Base-by-base conservation (phyloP, 768 basidiomycete genomes). In the Auriculariales sp. region DNA sequence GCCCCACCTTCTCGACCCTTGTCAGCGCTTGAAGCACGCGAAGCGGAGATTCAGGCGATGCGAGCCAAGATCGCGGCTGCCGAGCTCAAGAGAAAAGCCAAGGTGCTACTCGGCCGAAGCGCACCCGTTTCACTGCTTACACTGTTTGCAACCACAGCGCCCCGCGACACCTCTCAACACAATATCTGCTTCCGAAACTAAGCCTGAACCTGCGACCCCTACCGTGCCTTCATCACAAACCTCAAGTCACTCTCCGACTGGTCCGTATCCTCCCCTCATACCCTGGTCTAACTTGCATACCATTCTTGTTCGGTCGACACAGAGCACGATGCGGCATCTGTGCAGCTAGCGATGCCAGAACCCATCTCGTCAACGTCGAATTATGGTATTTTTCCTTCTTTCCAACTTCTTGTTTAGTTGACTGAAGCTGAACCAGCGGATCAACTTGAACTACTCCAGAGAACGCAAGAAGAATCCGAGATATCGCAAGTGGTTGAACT, bases 11-110 rank as follows among this genome's bases (percentile, higher is more conserved):
- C 46, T 6, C 25, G 46, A 27, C 28, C 25, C 3, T 29, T 47
- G 25, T 29, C 46, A 3, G 46, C 85, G 7, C 61, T 68, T 42
- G 73, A 77, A 60, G 81, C 84, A 59, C 39, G 22, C 19, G 86
- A 89, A 62, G 66, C 71, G 45, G 78, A 85, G 62, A 88, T 89
- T 48, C 71, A 74, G 56, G 68, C 62, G 52, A 83, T 89, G 83
- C 70, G 75, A 51, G 77, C 79, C 61, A 56, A 79, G 51, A 89
- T 89, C 28, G 82, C 81, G 3, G 70, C 73, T 56, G 69, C 74
- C 48, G 77, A 81, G 59, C 71, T 74, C 58, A 62, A 64, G 52
- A 71, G 69, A 56, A 82, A 83, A 58, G 61, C 75, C 22, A 44
- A 44, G 39, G 39, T 44, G 39, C 22, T 19, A n/a, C 14, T 4